These are phyloP conservation scores for Juncus effusus DNA, from an alignment of 176 grass and related monocot genomes.

Conservation along the genomic window DNA sequence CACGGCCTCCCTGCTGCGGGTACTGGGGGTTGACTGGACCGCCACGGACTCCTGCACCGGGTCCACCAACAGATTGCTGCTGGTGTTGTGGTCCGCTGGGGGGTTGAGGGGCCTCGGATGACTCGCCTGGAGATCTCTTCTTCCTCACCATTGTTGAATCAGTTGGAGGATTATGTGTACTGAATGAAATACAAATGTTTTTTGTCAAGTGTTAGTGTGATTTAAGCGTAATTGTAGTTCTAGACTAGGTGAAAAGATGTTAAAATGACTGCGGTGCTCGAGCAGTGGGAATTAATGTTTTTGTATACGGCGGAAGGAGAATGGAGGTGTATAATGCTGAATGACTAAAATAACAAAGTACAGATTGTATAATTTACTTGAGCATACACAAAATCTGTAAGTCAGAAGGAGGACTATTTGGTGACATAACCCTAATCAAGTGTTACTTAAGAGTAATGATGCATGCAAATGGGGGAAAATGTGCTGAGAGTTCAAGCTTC, in stretches of 20 bases:
- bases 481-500: no score
- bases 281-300: no score
- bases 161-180: conserved; percentile 21
- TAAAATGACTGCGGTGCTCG: no score
- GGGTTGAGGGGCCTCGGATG: conserved; percentile 26
- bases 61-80: conserved; percentile 13
- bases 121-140: conserved; percentile 52
- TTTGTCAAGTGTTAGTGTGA: background rate
- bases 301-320: no score
- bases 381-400: no score
- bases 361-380: no score
- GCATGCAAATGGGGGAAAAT: no score
- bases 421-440: no score
- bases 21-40: conserved; percentile 41
- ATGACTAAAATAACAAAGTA: no score
- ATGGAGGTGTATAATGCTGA: no score
- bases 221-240: background rate
- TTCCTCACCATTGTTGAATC: conserved; percentile 71
- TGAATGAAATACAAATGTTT: background rate
- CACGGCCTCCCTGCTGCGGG: conserved; percentile 36
- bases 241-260: background rate
- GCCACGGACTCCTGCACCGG: conserved; percentile 9
- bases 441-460: no score
- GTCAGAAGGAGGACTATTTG: no score
- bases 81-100: conserved; percentile 51